phyloP scores from a whole-genome alignment of 23 red algal species.

The Gracilariopsis chorda region DNA sequence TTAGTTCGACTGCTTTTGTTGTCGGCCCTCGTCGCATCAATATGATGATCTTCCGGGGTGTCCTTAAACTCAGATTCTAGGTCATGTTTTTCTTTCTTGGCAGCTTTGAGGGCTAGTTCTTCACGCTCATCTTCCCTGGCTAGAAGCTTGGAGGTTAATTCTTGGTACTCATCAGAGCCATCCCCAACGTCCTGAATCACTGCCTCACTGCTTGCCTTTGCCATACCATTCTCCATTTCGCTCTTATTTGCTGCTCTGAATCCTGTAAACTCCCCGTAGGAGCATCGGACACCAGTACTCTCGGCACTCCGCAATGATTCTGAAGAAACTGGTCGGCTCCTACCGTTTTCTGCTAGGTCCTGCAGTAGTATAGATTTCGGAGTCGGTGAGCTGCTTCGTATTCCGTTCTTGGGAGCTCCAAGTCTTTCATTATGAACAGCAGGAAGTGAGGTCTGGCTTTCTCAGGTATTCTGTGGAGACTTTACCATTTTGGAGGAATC shows the following conservation, averaged over 20 bases:
- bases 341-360: background rate
- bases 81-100: constrained; percentile 18
- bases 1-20: background rate
- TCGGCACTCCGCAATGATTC: background rate
- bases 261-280: background rate
- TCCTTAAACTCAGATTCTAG: constrained; percentile 29
- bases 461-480: background rate
- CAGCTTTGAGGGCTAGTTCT: background rate
- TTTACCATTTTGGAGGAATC: background rate
- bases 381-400: background rate
- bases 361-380: background rate
- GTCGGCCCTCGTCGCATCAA: background rate
- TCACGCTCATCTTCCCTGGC: constrained; percentile 50
- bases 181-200: background rate
- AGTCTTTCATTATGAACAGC: background rate
- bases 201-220: background rate
- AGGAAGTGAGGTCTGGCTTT: no score
- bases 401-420: background rate
- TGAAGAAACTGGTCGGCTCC: background rate
- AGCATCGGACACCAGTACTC: background rate
- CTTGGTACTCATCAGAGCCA: constrained; percentile 2
- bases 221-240: background rate
- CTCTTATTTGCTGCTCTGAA: background rate
- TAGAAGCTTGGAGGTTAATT: constrained; percentile 22
- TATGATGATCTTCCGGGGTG: background rate